Conservation (phyloP, 2,329 filamentous ascomycete genomes). For the Verticillium dahliae region DNA sequence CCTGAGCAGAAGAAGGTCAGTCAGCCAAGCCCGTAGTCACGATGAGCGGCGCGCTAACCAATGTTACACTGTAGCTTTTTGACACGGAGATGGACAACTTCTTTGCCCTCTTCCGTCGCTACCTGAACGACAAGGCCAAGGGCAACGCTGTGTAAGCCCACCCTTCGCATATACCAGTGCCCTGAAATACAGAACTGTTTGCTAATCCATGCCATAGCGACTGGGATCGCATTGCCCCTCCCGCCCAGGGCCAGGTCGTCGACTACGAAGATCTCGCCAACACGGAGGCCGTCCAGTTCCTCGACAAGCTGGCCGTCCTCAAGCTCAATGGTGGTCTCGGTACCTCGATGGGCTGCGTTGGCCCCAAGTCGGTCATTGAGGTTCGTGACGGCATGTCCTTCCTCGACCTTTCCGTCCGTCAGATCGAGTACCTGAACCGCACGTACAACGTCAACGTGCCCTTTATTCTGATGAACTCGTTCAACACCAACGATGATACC, state of each 20-base stretch:
- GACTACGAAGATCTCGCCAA: constrained; percentile 88
- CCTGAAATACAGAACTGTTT: neutral
- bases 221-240: constrained; percentile 95
- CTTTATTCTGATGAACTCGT: constrained; percentile 99
- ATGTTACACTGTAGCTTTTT: constrained; percentile 57
- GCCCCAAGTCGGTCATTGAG: constrained; percentile 98
- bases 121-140: constrained; percentile 98
- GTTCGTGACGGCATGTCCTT: constrained; percentile 99
- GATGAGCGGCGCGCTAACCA: constrained; percentile 8
- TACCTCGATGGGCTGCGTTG: constrained; percentile 99
- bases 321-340: constrained; percentile 99
- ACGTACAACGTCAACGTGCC: constrained; percentile 96
- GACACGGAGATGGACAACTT: constrained; percentile 99
- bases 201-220: constrained; percentile 48
- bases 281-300: constrained; percentile 84
- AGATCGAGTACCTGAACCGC: constrained; percentile 98
- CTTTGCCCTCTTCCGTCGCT: constrained; percentile 96
- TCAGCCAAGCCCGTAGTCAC: neutral
- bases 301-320: constrained; percentile 95
- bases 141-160: constrained; percentile 72
- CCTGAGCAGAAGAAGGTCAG: constrained; percentile 75
- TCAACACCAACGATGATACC: constrained; percentile 98
- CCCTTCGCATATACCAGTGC: constrained; percentile 2
- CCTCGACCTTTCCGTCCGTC: constrained; percentile 94
- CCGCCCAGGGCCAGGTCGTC: constrained; percentile 88